Percentiles rank a stretch among this genome's conserved stretches.
These are phyloP conservation scores for Penicillium robsamsonii DNA, from an alignment of 495 filamentous ascomycete genomes.

Conservation along the genomic window DNA sequence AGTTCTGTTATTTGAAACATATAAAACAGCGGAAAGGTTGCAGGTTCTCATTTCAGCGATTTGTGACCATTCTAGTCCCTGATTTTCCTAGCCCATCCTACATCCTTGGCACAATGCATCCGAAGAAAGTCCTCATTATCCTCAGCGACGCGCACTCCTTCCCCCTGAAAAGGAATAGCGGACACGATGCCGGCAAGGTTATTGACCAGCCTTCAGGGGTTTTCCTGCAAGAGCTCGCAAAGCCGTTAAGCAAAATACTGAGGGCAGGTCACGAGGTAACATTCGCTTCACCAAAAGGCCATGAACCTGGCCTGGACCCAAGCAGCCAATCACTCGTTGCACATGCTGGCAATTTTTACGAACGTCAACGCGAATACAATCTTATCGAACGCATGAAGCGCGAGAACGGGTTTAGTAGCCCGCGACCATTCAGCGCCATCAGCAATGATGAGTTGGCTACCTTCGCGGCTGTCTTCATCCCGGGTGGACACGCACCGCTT, in stretches of 20 bases:
- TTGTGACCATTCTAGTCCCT: too few relatives aligned
- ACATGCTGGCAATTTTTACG: slow-evolving; percentile 43
- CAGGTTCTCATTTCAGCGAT: too few relatives aligned
- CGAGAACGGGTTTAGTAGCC: slow-evolving; percentile 37
- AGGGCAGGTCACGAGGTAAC: slow-evolving; percentile 37
- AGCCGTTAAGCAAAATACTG: slow-evolving; percentile 39
- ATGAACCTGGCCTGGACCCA: slow-evolving; percentile 36
- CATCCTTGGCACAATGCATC: slow-evolving; percentile 1
- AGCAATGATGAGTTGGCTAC: slow-evolving; percentile 29
- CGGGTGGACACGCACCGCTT: slow-evolving; percentile 43
- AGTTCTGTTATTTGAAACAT: neutral
- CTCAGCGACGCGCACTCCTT: slow-evolving; percentile 40
- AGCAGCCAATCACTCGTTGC: slow-evolving; percentile 36
- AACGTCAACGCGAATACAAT: slow-evolving; percentile 34
- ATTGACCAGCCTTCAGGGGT: slow-evolving; percentile 40
- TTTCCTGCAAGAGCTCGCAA: slow-evolving; percentile 47
- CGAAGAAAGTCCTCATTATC: slow-evolving; percentile 43
- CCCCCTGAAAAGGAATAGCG: slow-evolving; percentile 31
- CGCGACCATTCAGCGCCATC: slow-evolving; percentile 27
- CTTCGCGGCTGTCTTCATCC: slow-evolving; percentile 41
- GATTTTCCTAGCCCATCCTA: too few relatives aligned
- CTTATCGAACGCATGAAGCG: slow-evolving; percentile 39
- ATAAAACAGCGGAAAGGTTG: neutral
- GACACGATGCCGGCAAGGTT: slow-evolving; percentile 24
- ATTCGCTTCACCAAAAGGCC: slow-evolving; percentile 38